These are phyloP conservation scores for Penicillium janthinellum DNA, from an alignment of 2,329 filamentous ascomycete species.

Conservation along the genomic window DNA sequence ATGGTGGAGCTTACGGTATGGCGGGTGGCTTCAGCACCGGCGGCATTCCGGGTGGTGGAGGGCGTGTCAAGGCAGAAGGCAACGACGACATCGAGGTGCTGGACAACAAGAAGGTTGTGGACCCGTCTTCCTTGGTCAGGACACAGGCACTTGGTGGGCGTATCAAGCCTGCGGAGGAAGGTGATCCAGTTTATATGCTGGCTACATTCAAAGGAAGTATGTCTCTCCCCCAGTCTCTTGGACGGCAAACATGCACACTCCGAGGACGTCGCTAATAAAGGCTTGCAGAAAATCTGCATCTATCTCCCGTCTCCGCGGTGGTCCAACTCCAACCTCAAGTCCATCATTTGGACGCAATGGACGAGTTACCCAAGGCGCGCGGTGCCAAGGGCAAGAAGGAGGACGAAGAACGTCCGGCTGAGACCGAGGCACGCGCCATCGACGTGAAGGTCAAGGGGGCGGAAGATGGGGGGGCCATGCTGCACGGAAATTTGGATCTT, in stretches of 20 bases:
- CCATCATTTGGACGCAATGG: conserved; percentile 84
- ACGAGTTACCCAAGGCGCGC: conserved; percentile 60
- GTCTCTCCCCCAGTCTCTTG: conserved; percentile 32
- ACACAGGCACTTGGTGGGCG: conserved; percentile 86
- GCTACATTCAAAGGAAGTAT: conserved; percentile 83
- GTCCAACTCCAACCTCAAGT: conserved; percentile 90
- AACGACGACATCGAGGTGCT: conserved; percentile 36
- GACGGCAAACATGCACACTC: background rate
- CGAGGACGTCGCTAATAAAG: conserved; percentile 7
- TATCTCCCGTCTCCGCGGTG: conserved; percentile 79
- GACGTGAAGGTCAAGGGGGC: conserved; percentile 84
- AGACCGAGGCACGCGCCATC: conserved; percentile 69
- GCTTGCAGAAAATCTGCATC: conserved; percentile 74
- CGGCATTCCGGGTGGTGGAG: conserved; percentile 36
- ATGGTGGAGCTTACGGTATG: conserved; percentile 69
- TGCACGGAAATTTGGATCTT: conserved; percentile 73
- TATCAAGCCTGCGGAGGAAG: conserved; percentile 67
- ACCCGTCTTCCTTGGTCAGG: conserved; percentile 61
- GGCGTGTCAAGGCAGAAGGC: conserved; percentile 28
- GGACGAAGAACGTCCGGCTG: conserved; percentile 49
- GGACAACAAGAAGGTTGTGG: conserved; percentile 30
- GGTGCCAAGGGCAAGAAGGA: conserved; percentile 42
- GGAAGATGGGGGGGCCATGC: conserved; percentile 65
- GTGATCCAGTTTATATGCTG: conserved; percentile 79
- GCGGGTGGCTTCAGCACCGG: conserved; percentile 73